Base-by-base conservation (phyloP, 1,139 yeast species). In the Suhomyces atakaporum region DNA sequence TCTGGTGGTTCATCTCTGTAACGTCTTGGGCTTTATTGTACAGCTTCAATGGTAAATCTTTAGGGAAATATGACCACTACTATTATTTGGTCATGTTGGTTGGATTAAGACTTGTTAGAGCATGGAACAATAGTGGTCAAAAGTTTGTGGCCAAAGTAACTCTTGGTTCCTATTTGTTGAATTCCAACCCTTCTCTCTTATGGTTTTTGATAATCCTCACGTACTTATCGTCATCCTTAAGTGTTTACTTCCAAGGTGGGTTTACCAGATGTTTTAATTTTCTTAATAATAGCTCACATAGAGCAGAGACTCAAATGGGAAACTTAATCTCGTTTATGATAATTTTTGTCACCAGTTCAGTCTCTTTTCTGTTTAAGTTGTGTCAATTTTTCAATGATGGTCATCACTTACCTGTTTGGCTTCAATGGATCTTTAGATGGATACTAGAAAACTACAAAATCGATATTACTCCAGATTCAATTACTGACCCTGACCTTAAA, bases 121-220 rank as follows among this genome's bases (percentile, higher is more conserved):
- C 88, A 1, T 92, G 96, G 95, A 85, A 85, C 51, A 84, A 84
- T 47, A 80, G 92, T 35, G 99, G 99, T 0, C 97, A 90, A 53
- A 92, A 92, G 49, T 81, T 50, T 42, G 51, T 72, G 48, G 73
- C 64, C 8, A 45, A 79, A 11, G 60, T 73, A 23, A 69, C 73
- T 2, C 56, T 74, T 18, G 72, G 75, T 2, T 63, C 71, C 10
- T 77, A 74, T 25, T 56, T 83, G n/a, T 53, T 71, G 1, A 46
- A 54, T 1, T 24, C 30, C 1, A 45, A 66, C 30, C 50, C 64
- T 8, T 35, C 44, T 1, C 15, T 71, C 2, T 63, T 78, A 28
- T 82, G 94, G 89, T 26, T 46, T 1, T 48, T 81, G 6, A 64
- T 76, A 19, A 38, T 66, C 1, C 5, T 67, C 4, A 72, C 85